These are phyloP conservation scores for Gleditsia sinensis DNA, from an alignment of 306 rosid genomes.

Conservation along the genomic window DNA sequence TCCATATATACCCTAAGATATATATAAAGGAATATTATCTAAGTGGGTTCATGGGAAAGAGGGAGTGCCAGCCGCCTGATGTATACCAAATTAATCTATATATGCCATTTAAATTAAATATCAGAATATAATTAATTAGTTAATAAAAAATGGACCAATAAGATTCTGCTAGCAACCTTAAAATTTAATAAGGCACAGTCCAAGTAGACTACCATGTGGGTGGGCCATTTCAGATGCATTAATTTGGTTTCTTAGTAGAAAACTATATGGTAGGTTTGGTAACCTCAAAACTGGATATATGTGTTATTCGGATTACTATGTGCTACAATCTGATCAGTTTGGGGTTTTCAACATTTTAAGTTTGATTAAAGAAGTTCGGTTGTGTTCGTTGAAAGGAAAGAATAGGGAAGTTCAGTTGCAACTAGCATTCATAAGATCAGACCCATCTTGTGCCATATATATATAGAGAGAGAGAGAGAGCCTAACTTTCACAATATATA, in stretches of 20 bases:
- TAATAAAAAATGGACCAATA: not conserved
- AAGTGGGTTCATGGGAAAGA: not conserved
- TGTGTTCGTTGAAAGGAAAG: too few species aligned
- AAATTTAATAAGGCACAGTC: not conserved
- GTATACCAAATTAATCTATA: not conserved
- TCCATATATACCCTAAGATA: not conserved
- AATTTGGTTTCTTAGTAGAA: not conserved
- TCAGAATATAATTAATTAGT: not conserved
- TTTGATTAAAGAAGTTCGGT: not conserved
- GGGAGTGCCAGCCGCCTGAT: conserved; percentile 8
- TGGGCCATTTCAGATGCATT: conserved; percentile 15
- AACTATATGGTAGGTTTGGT: not conserved
- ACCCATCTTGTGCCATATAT: conserved; percentile 18
- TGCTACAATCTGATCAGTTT: not conserved
- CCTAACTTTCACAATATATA: too few species aligned
- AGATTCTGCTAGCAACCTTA: not conserved
- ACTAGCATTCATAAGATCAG: not conserved
- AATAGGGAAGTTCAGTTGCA: too few species aligned
- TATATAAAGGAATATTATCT: not conserved
- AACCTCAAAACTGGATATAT: not conserved
- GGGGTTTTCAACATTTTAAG: not conserved
- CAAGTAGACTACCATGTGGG: not conserved
- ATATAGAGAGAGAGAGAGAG: too few species aligned
- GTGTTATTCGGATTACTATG: not conserved
- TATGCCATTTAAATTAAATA: not conserved